Evolutionary conservation across 768 basidiomycete genomes (phyloP).

Genomic region (Amyloporia xantha): DNA sequence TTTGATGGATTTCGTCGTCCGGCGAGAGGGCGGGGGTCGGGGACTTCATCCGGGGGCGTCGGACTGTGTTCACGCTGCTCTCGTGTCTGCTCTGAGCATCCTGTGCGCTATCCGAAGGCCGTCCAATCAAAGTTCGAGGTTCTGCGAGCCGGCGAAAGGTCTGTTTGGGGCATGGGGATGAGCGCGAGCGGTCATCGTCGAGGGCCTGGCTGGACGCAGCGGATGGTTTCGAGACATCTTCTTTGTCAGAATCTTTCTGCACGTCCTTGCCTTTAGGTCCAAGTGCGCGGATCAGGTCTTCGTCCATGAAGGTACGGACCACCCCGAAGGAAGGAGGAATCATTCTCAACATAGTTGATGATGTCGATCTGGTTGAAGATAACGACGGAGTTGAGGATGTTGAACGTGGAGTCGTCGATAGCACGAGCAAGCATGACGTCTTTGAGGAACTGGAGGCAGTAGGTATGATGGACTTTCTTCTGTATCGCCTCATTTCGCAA

Average conservation of each 20-base stretch:
- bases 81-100: too few species aligned
- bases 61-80: too few species aligned
- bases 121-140: too few species aligned
- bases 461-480: conserved; percentile 93
- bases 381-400: conserved; percentile 93
- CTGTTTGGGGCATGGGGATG: too few species aligned
- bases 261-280: conserved; percentile 19
- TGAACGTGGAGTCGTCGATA: conserved; percentile 94
- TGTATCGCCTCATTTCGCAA: conserved; percentile 74
- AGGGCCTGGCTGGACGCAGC: too few species aligned
- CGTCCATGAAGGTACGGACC: conserved; percentile 68
- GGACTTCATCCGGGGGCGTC: too few species aligned
- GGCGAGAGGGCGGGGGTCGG: too few species aligned
- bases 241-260: conserved; percentile 23
- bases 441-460: conserved; percentile 94
- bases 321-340: conserved; percentile 67
- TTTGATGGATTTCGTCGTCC: too few species aligned
- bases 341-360: conserved; percentile 80
- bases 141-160: too few species aligned
- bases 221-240: too few species aligned
- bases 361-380: conserved; percentile 99
- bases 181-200: too few species aligned
- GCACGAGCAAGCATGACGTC: conserved; percentile 95
- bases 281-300: conserved; percentile 38
- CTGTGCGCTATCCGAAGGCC: too few species aligned